Base-by-base conservation (phyloP, 2,329 filamentous ascomycete genomes). In the Pseudogymnoascus sp. region DNA sequence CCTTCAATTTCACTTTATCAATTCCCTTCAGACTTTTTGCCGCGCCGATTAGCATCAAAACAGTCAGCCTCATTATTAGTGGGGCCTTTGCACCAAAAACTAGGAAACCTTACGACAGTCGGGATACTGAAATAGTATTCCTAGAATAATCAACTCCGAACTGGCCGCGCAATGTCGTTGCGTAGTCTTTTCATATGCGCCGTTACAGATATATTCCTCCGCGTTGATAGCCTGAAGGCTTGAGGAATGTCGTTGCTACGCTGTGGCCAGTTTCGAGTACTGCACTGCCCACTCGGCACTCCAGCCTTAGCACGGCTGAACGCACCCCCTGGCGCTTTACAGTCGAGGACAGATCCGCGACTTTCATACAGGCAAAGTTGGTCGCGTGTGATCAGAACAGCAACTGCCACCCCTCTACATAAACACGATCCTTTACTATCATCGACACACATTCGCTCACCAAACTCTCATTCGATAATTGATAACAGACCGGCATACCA, bases 261-360 rank as follows among this genome's bases (percentile, higher is more conserved):
- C 11, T 55, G 49, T 18, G 49, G 49, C 25, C 49, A 55, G 49
- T 7, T 55, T 35, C 49, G 49, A 35, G 49, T 55, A 55, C 49
- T 55, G 28, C 49, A 55, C 49, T 49, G 60, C 31, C 33, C 61
- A 59, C 43, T 28, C 43, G 25, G 61, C 61, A 52, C 23, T 62
- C 61, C 33, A 25, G 37, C 45, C 3, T 59, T 52, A 12, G 43
- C 52, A 61, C 61, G 70, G 66, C 67, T 69, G 66, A 71, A 66
- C 62, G 61, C 63, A 25, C 67, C 63, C 31, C 38, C 62, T 49
- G 40, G 63, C 63, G 60, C 61, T 62, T 63, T 55, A 28, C 49
- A 59, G 59, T 59, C 66, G 58, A 72, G 70, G 71, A 69, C 73
- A 74, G 71, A 70, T 74, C 70, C 67, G 65, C 66, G 65, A 67